Base-by-base conservation (phyloP, 371 early-diverging fungal genomes). In the Lichtheimia corymbifera region DNA sequence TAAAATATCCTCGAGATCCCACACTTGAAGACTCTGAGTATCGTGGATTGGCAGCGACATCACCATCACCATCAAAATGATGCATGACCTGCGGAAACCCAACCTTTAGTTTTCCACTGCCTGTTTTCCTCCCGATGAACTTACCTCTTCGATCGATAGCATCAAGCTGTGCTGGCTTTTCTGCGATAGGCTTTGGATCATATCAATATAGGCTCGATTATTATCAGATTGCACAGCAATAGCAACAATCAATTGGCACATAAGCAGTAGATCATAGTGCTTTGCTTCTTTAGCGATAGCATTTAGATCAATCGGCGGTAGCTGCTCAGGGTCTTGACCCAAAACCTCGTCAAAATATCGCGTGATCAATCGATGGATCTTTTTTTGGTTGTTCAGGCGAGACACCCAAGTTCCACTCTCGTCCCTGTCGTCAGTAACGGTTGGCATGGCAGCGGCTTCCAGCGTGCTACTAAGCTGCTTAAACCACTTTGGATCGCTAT, bases 401-500 rank as follows among this genome's bases (percentile, higher is more conserved):
- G 90, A 74, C 5, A 96, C 93, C 98, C 97, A 97, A 76, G 91
- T 93, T 69, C 87, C 87, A 35, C 50, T 51, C 43, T 30, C 28
- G 47, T 15, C 20, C 30, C 55, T 51, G 47, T 55, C 14, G 84
- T 76, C 4, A 84, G 62, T 47, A 13, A 22, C 30, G 47, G 17
- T 42, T 42, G 6, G 17, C 20, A 15, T 20, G 11, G 84, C 77
- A 4, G 84, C 45, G 45, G 17, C 18, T 45, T 45, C 15, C 45
- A 13, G 13, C 45, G 18, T 73, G 13, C n/a, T 50, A 51, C 68
- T 62, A 25, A 85, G 80, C 44, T 79, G 73, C 59, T 91, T 91
- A 82, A 97, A 97, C 94, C 95, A 96, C 58, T 88, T 85, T 20
- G 88, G 75, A 71, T 97, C 96, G 55, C 96, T 93, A 71, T 28